A percentile compares a stretch with the other conserved stretches of the same genome.
Evolutionary conservation across 2,329 filamentous ascomycete species (phyloP).

Genomic region (Trichoderma sp.): DNA sequence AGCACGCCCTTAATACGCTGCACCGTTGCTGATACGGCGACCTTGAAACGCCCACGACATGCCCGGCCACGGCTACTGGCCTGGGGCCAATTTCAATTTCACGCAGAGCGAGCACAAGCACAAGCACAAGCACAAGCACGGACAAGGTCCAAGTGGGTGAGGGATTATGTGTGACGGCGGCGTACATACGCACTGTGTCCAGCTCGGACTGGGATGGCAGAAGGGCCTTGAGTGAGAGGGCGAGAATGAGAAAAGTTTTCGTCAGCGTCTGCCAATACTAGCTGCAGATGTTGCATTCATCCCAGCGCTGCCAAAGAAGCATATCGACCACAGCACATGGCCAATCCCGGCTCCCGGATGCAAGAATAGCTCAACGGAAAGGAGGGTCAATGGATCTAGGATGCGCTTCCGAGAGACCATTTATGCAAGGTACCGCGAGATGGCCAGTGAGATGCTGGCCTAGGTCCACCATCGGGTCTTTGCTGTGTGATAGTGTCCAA

Average conservation of each 20-base stretch:
- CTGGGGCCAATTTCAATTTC: neutral
- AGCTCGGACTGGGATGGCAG: neutral
- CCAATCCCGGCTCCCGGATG: slow-evolving; percentile 16
- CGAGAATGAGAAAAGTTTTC: neutral
- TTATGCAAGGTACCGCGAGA: slow-evolving; percentile 23
- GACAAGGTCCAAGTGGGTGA: neutral
- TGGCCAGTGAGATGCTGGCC: slow-evolving; percentile 21
- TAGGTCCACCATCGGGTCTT: slow-evolving; percentile 19
- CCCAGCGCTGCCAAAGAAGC: neutral
- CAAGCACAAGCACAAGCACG: neutral
- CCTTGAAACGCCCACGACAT: slow-evolving; percentile 5
- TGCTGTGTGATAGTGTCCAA: slow-evolving; percentile 20
- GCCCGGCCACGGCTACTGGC: neutral
- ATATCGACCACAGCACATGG: slow-evolving; percentile 15
- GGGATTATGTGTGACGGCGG: slow-evolving; percentile 10
- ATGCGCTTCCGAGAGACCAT: slow-evolving; percentile 17
- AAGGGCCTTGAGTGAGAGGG: neutral
- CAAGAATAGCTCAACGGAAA: slow-evolving; percentile 17
- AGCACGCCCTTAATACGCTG: neutral
- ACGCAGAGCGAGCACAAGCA: neutral
- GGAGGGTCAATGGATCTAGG: slow-evolving; percentile 17
- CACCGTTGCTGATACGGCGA: neutral
- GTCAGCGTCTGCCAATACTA: neutral
- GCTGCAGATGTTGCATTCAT: slow-evolving; percentile 12
- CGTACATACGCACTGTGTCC: neutral